Evolutionary conservation across 176 grass and related monocot genomes (phyloP), one percentile per base, ranked within the genome.

Genomic region (Otatea glauca): DNA sequence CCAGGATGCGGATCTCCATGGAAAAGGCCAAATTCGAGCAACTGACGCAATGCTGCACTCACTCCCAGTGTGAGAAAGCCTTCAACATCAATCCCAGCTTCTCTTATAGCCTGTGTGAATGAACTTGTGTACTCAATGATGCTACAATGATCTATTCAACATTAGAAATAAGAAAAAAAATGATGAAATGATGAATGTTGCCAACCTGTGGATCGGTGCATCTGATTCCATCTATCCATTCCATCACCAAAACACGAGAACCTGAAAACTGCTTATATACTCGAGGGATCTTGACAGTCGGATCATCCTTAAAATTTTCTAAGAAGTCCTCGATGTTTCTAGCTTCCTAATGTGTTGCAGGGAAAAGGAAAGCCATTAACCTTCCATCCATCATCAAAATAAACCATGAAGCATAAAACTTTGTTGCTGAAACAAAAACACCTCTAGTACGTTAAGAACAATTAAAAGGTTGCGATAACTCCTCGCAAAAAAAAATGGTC

Each of bases 1-100:
- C 96, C 96, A 90, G 93, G 96, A 88, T 98, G 96, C 34, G 96
- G 96, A 83, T 98, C 96, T 39, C 96, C 96, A 87, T 98, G 96
- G 88, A 98, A 98, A 69, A 98, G 91, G 29, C 96, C 96, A 85
- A 98, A 98, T 87, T 98, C 96, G 24, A 98, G 85, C 42, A 98
- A 88, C 58, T 98, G 96, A 43, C 96, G 87, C 67, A 98, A 55
- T 55, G 96, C 96, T 70, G 96, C 96, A 84, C 96, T 98, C n/a
- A 98, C 96, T 71, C 96, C 96, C 70, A 98, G 77, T 44, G 93
- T 98, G 71, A 98, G 78, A 90, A 98, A 98, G 23, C 96, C 96
- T 81, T 95, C 90, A 70, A 95, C 75, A 83, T 98, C 93, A 59
- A 98, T 94, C 48, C 93, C 93, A 82, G 96, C 91, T 67, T 93